Conservation (phyloP, 768 basidiomycete genomes). For the Strobilomyces dryophilus region DNA sequence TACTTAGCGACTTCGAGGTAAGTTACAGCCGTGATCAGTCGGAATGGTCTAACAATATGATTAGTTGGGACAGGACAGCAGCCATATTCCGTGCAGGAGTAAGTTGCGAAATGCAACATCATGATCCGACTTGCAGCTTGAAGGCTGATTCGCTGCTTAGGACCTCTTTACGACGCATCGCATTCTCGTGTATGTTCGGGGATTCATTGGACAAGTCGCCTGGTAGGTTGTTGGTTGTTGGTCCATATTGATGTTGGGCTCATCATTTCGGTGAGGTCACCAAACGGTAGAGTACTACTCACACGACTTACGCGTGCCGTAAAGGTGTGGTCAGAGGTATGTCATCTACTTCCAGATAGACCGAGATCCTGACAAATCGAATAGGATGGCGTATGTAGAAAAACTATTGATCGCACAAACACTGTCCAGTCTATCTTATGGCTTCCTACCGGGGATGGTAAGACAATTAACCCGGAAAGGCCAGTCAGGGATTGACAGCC, state of each 20-base stretch:
- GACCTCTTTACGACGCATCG: conserved; percentile 41
- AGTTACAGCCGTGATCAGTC: conserved; percentile 5
- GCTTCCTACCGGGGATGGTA: conserved; percentile 48
- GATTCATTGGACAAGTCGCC: conserved; percentile 53
- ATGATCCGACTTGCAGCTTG: conserved; percentile 1
- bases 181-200: conserved; percentile 46
- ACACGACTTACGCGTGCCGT: conserved; percentile 46
- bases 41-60: conserved; percentile 7
- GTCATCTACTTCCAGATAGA: conserved; percentile 1
- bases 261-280: conserved; percentile 37
- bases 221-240: conserved; percentile 32
- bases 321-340: conserved; percentile 52
- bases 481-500: conserved; percentile 10
- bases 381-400: conserved; percentile 48
- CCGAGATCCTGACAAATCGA: conserved; percentile 2
- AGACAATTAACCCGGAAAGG: conserved; percentile 3
- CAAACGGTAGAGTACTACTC: conserved; percentile 40
- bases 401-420: conserved; percentile 45
- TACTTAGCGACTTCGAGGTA: conserved; percentile 52
- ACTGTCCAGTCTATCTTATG: conserved; percentile 48
- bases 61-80: conserved; percentile 49
- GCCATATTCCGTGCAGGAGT: conserved; percentile 47
- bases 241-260: background rate
- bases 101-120: conserved; percentile 17
- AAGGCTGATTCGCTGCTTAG: conserved; percentile 26